Conservation (phyloP, 73 alveolate genomes). For the Paramecium tetraurelia region DNA sequence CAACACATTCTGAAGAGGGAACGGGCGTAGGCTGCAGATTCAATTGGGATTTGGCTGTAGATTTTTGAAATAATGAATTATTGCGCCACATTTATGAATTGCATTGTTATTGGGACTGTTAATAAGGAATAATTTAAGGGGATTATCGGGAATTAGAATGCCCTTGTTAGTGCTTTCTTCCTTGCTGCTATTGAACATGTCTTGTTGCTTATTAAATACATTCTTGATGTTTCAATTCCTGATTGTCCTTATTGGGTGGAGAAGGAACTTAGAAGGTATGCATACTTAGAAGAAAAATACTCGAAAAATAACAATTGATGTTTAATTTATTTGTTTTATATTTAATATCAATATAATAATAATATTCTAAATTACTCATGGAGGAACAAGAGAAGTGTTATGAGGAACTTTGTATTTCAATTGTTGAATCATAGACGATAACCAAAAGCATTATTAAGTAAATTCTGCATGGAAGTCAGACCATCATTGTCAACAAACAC, state of each 20-base stretch:
- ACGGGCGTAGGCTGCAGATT: constrained; percentile 41
- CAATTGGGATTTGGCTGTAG: constrained; percentile 23
- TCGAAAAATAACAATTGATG: neutral
- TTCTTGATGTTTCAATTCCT: constrained; percentile 33
- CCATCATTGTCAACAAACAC: neutral
- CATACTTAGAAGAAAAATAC: constrained; percentile 26
- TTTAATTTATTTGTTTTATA: neutral
- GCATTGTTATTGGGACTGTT: constrained; percentile 18
- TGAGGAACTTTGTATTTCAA: neutral
- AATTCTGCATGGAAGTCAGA: neutral
- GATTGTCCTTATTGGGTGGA: constrained; percentile 36
- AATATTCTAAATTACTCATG: neutral
- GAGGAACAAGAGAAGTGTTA: neutral
- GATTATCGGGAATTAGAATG: neutral
- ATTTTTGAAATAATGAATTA: constrained; percentile 13
- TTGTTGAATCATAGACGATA: neutral
- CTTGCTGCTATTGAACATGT: neutral
- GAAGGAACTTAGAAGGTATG: constrained; percentile 21
- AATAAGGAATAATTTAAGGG: neutral
- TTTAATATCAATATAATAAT: neutral
- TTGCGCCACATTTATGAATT: constrained; percentile 35
- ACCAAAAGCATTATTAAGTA: neutral
- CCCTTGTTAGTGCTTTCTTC: neutral
- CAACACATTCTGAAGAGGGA: constrained; percentile 13
- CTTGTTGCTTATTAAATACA: neutral